Evolutionary conservation across 2,329 filamentous ascomycete genomes (phyloP).

Genomic region (Thermoascus crustaceus): DNA sequence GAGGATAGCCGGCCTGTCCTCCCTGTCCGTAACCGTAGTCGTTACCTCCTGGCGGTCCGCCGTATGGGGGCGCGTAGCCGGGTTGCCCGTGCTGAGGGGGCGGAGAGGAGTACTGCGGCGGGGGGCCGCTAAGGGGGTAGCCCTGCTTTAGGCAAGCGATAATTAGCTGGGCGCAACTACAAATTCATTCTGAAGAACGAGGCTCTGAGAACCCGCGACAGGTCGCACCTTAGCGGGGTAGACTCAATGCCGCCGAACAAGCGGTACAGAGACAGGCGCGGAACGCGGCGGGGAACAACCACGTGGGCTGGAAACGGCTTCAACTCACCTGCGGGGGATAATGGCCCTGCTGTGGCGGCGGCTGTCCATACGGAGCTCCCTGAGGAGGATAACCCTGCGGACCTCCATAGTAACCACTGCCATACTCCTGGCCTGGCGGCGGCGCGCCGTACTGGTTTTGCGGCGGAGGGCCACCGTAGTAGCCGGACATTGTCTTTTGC

Average conservation of each 20-base stretch:
- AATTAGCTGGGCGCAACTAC: too few species aligned
- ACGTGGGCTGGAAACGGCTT: neutral
- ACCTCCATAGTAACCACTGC: constrained; percentile 13
- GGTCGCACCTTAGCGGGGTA: neutral
- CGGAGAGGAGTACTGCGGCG: constrained; percentile 11
- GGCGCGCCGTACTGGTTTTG: constrained; percentile 16
- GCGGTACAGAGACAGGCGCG: too few species aligned
- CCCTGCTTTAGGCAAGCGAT: too few species aligned
- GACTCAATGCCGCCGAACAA: too few species aligned
- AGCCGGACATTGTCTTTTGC: neutral
- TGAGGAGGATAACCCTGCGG: constrained; percentile 16
- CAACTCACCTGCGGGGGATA: constrained; percentile 20
- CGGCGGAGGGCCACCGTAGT: constrained; percentile 1
- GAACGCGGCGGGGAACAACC: too few species aligned
- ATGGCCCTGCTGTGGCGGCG: constrained; percentile 15
- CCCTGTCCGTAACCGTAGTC: constrained; percentile 16
- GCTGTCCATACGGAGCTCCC: constrained; percentile 14
- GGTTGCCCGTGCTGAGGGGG: constrained; percentile 14
- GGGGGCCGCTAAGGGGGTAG: too few species aligned
- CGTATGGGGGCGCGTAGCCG: constrained; percentile 8
- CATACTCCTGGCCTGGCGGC: constrained; percentile 6
- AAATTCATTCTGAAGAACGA: neutral
- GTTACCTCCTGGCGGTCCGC: constrained; percentile 6
- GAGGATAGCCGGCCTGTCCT: constrained; percentile 13
- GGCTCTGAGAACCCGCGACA: neutral